A percentile compares a stretch with the other conserved stretches of the same genome.
These are phyloP conservation scores for Trametes maxima DNA, from an alignment of 768 basidiomycete species.

Conservation along the genomic window DNA sequence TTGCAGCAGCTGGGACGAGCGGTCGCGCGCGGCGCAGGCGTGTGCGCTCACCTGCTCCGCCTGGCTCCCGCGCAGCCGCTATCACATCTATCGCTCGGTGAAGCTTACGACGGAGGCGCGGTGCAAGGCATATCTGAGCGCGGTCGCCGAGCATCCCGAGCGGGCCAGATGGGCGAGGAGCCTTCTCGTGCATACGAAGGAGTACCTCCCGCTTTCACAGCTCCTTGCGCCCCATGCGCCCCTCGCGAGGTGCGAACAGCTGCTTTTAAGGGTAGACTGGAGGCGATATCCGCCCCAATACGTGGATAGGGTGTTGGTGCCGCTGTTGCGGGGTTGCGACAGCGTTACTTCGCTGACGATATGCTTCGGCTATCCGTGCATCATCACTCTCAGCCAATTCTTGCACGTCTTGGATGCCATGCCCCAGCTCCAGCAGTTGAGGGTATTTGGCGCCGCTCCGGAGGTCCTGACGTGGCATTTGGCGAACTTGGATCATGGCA, in stretches of 20 bases:
- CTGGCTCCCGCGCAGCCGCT: background rate
- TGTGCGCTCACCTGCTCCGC: background rate
- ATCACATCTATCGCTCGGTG: background rate
- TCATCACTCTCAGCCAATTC: background rate
- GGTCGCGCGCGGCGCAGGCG: background rate
- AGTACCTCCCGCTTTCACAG: background rate
- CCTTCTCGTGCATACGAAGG: background rate
- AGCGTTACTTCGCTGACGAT: background rate
- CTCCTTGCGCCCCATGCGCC: background rate
- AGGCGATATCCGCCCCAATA: background rate
- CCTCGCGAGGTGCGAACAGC: background rate
- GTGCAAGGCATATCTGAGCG: background rate
- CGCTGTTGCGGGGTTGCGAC: background rate
- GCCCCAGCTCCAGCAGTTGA: background rate
- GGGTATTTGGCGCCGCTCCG: background rate
- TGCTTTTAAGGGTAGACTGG: background rate
- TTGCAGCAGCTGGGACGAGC: background rate
- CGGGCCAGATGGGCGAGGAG: background rate
- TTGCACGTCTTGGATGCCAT: background rate
- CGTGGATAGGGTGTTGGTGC: background rate
- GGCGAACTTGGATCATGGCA: background rate
- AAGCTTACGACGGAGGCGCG: background rate
- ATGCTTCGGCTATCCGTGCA: background rate
- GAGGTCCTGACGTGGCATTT: background rate
- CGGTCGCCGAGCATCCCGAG: background rate